Percentiles rank a stretch among this genome's conserved stretches.
Conservation (phyloP, 352 stramenopile species). For the Globisporangium irregulare region DNA sequence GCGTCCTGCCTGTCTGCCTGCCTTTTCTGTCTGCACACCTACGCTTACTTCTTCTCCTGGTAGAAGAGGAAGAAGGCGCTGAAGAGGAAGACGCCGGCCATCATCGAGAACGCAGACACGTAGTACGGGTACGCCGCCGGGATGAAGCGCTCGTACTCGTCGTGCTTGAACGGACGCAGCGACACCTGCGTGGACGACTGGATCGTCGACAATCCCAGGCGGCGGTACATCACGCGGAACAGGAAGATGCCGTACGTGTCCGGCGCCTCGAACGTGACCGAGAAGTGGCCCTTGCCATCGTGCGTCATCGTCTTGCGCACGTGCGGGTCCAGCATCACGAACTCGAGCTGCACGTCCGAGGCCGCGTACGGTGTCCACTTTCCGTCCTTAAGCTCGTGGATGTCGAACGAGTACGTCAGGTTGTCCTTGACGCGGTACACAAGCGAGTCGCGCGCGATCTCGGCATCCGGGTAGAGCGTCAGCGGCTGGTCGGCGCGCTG, state of each 20-base stretch:
- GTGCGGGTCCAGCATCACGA: slow-evolving; percentile 94
- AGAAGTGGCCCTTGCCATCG: slow-evolving; percentile 71
- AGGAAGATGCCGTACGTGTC: slow-evolving; percentile 95
- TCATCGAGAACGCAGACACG: slow-evolving; percentile 88
- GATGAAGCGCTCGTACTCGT: slow-evolving; percentile 95
- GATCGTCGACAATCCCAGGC: slow-evolving; percentile 83
- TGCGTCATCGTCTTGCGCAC: slow-evolving; percentile 86
- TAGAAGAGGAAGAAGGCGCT: slow-evolving; percentile 89
- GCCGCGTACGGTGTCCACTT: slow-evolving; percentile 78
- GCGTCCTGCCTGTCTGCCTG: not conserved
- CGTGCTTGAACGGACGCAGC: slow-evolving; percentile 93
- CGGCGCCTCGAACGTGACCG: slow-evolving; percentile 83
- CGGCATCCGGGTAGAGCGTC: slow-evolving; percentile 88
- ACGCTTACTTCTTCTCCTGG: slow-evolving; percentile 48
- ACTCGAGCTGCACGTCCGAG: slow-evolving; percentile 91
- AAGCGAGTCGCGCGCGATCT: slow-evolving; percentile 44
- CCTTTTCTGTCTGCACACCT: not conserved
- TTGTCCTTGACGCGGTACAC: slow-evolving; percentile 95
- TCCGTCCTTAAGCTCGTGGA: slow-evolving; percentile 84
- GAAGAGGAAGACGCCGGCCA: slow-evolving; percentile 89
- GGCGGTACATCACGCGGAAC: slow-evolving; percentile 90
- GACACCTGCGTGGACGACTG: slow-evolving; percentile 88
- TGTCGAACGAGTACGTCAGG: slow-evolving; percentile 88
- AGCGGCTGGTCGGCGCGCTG: slow-evolving; percentile 83
- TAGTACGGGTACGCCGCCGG: slow-evolving; percentile 91